phyloP scores from a whole-genome alignment of 2,329 filamentous ascomycete genomes.

The Penicillium sp. region DNA sequence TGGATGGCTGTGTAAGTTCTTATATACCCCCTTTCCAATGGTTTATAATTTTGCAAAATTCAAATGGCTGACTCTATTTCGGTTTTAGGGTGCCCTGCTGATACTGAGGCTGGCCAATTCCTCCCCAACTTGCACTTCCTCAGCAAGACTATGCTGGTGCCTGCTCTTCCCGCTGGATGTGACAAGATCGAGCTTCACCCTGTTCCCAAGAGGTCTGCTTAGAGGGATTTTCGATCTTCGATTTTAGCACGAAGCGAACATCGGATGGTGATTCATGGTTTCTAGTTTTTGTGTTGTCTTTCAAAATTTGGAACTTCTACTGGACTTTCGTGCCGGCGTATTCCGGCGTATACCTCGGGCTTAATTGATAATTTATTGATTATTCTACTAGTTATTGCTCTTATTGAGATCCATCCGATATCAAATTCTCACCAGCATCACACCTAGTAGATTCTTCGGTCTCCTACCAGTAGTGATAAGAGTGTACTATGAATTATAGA shows the following conservation, averaged over 20 bases:
- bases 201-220: constrained; percentile 2
- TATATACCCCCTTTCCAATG: neutral
- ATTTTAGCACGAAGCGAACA: neutral
- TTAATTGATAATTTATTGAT: neutral
- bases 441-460: neutral
- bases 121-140: constrained; percentile 12
- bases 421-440: neutral
- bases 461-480: neutral
- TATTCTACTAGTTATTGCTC: neutral
- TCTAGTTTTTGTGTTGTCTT: neutral
- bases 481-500: neutral
- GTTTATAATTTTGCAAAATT: no score
- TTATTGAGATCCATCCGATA: neutral
- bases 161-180: constrained; percentile 9
- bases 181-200: constrained; percentile 9
- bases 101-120: constrained; percentile 3
- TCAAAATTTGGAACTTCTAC: neutral
- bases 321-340: neutral
- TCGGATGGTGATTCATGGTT: neutral
- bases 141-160: neutral
- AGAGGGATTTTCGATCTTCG: neutral
- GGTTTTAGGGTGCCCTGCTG: constrained; percentile 4
- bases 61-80: neutral
- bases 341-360: neutral
- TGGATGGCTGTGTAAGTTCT: constrained; percentile 36